Conservation (phyloP, 1,284 basidiomycete species). For the Heterobasidion occidentale region DNA sequence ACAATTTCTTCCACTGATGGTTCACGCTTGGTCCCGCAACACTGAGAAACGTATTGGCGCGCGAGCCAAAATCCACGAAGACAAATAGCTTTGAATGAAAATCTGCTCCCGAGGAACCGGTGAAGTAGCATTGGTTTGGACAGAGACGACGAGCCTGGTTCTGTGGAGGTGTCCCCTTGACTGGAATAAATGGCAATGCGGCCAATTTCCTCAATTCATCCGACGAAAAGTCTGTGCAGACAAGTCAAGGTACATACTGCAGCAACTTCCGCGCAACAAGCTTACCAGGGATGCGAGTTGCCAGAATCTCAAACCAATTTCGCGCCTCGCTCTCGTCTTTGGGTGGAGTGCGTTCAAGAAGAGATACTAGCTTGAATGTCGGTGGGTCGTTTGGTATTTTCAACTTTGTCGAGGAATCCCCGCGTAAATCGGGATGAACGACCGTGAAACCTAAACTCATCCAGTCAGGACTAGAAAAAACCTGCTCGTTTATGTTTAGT, state of each 20-base stretch:
- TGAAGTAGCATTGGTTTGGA: conserved; percentile 68
- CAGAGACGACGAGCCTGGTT: conserved; percentile 37
- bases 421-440: conserved; percentile 47
- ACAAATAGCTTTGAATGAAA: conserved; percentile 77
- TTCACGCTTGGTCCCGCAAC: conserved; percentile 83
- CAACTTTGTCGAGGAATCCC: conserved; percentile 61
- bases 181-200: conserved; percentile 47
- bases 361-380: conserved; percentile 51
- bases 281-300: conserved; percentile 64
- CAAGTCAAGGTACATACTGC: not conserved
- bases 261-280: not conserved
- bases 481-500: conserved; percentile 32
- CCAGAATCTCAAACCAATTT: conserved; percentile 73
- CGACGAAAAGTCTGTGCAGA: conserved; percentile 37
- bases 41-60: conserved; percentile 79
- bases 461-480: conserved; percentile 70
- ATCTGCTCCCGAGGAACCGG: conserved; percentile 37
- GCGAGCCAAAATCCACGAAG: conserved; percentile 84
- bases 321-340: conserved; percentile 46
- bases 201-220: conserved; percentile 42
- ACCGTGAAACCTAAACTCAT: conserved; percentile 72
- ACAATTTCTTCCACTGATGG: conserved; percentile 82
- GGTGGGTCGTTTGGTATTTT: conserved; percentile 74
- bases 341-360: conserved; percentile 62
- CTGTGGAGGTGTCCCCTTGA: conserved; percentile 20